Percentiles rank a stretch among this genome's conserved stretches.
Evolutionary conservation across 257 asterid genomes (phyloP).

Genomic region (Nicotiana attenuata): DNA sequence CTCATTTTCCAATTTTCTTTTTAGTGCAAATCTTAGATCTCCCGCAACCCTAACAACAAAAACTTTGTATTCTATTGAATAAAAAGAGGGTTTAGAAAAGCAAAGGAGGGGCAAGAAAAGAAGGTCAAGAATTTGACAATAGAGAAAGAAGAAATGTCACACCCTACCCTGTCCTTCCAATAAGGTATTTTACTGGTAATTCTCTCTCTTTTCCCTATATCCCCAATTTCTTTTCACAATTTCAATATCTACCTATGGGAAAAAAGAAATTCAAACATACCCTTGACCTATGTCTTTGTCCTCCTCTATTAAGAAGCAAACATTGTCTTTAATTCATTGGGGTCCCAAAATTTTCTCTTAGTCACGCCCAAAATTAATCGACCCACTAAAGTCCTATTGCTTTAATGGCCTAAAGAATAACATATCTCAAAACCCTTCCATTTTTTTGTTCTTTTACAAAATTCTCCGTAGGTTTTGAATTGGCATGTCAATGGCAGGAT

Average conservation of each 20-base stretch:
- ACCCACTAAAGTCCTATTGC: no score
- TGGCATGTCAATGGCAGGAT: constrained; percentile 52
- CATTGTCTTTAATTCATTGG: constrained; percentile 34
- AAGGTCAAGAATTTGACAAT: background rate
- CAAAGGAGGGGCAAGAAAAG: background rate
- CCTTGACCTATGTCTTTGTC: background rate
- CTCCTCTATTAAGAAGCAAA: background rate
- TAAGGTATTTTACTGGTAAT: constrained; percentile 17
- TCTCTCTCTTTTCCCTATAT: background rate
- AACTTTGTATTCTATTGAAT: background rate
- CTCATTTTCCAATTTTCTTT: background rate
- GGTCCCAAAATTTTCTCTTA: constrained; percentile 16
- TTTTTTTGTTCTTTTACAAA: background rate
- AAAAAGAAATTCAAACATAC: background rate
- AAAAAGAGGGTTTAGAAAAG: background rate
- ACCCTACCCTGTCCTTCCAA: constrained; percentile 20
- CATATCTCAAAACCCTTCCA: no score
- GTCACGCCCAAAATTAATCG: background rate
- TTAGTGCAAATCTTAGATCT: background rate
- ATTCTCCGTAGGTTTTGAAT: constrained; percentile 35
- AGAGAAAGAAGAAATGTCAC: constrained; percentile 21
- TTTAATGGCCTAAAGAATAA: no score
- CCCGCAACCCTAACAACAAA: background rate
- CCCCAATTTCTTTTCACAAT: constrained; percentile 9
- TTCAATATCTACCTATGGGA: background rate